Conservation (phyloP, 371 early-diverging fungal species). For the Rhizopus arrhizus region DNA sequence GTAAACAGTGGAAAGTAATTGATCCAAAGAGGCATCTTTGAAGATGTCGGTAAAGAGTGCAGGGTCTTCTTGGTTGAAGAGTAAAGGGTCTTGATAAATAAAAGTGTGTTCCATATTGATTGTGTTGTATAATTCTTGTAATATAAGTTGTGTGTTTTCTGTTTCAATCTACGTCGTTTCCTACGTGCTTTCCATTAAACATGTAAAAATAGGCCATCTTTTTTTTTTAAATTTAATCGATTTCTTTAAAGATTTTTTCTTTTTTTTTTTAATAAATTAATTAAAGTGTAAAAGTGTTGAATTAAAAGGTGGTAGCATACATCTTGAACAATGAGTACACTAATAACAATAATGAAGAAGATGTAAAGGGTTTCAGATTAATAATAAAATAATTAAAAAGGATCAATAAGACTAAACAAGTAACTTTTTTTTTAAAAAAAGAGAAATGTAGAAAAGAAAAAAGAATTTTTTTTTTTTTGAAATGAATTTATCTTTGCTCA, state of each 20-base stretch:
- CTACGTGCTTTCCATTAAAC: constrained; percentile 51
- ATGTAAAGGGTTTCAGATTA: constrained; percentile 24
- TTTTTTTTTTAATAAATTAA: constrained; percentile 24
- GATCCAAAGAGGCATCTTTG: constrained; percentile 29
- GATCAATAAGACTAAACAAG: too few species aligned
- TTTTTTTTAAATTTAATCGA: constrained; percentile 10
- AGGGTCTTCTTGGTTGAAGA: constrained; percentile 14
- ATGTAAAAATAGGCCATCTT: constrained; percentile 46
- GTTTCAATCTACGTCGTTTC: constrained; percentile 49
- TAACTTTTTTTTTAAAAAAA: too few species aligned
- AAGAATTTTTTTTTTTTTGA: too few species aligned
- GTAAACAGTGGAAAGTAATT: constrained; percentile 13
- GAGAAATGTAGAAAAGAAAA: too few species aligned
- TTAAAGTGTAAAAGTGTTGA: constrained; percentile 8
- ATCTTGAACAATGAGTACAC: constrained; percentile 23
- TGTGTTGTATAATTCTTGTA: background rate
- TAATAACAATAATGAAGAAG: constrained; percentile 3
- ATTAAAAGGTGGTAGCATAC: constrained; percentile 34
- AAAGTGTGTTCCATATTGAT: constrained; percentile 5
- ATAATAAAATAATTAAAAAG: too few species aligned
- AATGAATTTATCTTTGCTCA: too few species aligned
- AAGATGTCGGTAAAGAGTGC: constrained; percentile 29
- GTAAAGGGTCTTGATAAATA: constrained; percentile 22
- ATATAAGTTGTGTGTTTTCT: constrained; percentile 7
- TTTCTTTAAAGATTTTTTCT: constrained; percentile 4